These are phyloP conservation scores for Flaveria robusta DNA, from an alignment of 129 eudicot species.

Conservation along the genomic window DNA sequence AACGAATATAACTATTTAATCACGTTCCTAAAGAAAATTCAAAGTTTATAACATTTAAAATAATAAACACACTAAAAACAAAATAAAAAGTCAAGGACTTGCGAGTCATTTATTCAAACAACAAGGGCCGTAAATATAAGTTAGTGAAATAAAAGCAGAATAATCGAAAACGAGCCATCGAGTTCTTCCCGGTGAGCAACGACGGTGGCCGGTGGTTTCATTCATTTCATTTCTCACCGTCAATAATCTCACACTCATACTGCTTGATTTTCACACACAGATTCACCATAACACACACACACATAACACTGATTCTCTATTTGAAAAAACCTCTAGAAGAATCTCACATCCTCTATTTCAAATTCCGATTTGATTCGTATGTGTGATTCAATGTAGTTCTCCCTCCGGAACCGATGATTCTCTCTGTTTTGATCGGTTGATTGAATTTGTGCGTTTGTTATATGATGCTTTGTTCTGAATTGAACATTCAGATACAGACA, in stretches of 20 bases:
- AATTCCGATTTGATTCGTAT: slow-evolving; percentile 12
- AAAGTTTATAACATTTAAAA: no score
- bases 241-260: no score
- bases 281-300: slow-evolving; percentile 5
- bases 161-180: slow-evolving; percentile 22
- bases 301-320: neutral
- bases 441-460: slow-evolving; percentile 20
- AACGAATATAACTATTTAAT: no score
- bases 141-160: slow-evolving; percentile 14
- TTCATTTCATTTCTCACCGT: no score
- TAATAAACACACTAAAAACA: no score
- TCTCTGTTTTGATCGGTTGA: slow-evolving; percentile 24
- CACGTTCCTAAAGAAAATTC: no score
- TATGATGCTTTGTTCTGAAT: slow-evolving; percentile 68
- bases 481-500: slow-evolving; percentile 51
- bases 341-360: neutral
- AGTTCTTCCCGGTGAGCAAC: slow-evolving; percentile 20
- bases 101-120: no score
- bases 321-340: no score
- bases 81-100: no score
- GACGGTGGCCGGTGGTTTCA: slow-evolving; percentile 20
- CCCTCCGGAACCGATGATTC: no score
- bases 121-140: slow-evolving; percentile 12
- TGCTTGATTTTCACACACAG: no score
- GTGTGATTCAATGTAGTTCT: slow-evolving; percentile 22